Conservation (phyloP, 2,329 filamentous ascomycete genomes). For the Fusarium keratoplasticum region DNA sequence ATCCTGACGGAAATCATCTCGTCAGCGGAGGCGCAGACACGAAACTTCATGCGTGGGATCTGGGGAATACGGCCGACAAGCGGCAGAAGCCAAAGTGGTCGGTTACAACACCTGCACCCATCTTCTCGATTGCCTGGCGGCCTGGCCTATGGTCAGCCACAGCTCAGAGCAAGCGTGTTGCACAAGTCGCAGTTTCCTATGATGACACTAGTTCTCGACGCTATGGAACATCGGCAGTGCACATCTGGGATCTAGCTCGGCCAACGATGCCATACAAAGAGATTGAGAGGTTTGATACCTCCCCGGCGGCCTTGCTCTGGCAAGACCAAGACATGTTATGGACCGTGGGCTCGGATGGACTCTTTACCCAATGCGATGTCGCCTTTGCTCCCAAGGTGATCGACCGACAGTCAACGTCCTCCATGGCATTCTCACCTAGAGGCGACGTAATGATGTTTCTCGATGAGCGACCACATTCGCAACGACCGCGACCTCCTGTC, state of each 20-base stretch:
- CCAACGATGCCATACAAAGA: constrained; percentile 76
- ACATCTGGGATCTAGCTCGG: constrained; percentile 76
- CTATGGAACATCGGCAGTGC: constrained; percentile 68
- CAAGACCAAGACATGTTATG: constrained; percentile 73
- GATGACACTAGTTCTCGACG: constrained; percentile 66
- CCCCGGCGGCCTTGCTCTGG: constrained; percentile 71
- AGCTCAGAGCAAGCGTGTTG: constrained; percentile 68
- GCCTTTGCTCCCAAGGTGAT: constrained; percentile 72
- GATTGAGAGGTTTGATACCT: constrained; percentile 68
- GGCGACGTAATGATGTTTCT: constrained; percentile 72
- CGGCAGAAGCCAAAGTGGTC: constrained; percentile 73
- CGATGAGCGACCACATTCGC: constrained; percentile 64
- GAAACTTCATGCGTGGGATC: constrained; percentile 74
- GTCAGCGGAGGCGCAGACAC: constrained; percentile 72
- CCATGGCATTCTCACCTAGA: constrained; percentile 68
- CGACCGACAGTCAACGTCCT: constrained; percentile 71
- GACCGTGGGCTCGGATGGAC: constrained; percentile 72
- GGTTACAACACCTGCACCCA: constrained; percentile 70
- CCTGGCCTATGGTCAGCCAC: constrained; percentile 75
- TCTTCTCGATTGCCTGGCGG: constrained; percentile 71
- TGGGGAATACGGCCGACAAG: constrained; percentile 69
- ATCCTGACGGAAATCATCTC: constrained; percentile 74
- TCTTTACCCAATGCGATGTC: constrained; percentile 74
- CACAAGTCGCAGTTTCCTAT: constrained; percentile 72
- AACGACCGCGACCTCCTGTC: constrained; percentile 55